These are phyloP conservation scores for Asclepias syriaca DNA, from an alignment of 257 asterid species.

Conservation along the genomic window DNA sequence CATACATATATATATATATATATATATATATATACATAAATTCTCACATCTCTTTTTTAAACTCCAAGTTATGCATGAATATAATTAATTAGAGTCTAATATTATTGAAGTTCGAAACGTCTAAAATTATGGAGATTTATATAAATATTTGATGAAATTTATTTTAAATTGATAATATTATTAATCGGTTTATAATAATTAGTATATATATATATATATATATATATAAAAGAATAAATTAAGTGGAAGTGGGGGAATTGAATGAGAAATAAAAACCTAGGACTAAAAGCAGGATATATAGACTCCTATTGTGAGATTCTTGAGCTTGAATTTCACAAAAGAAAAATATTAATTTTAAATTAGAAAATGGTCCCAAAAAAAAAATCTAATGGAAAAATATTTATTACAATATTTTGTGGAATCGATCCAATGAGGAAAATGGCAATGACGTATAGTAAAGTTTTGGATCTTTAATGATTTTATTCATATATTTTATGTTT, in stretches of 20 bases:
- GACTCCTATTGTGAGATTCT: constrained; percentile 5
- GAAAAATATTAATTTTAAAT: background rate
- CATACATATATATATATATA: too few relatives aligned
- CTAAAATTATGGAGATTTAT: too few relatives aligned
- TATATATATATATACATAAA: too few relatives aligned
- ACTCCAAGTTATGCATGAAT: too few relatives aligned
- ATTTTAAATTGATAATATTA: too few relatives aligned
- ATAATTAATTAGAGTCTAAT: too few relatives aligned
- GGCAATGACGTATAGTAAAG: background rate
- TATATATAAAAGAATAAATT: background rate
- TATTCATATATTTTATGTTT: background rate
- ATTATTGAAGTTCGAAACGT: too few relatives aligned
- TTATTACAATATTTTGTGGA: background rate
- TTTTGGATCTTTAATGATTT: background rate
- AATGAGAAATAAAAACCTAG: background rate
- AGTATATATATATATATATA: background rate
- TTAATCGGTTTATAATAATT: too few relatives aligned
- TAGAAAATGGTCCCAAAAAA: too few relatives aligned
- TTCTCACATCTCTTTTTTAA: too few relatives aligned
- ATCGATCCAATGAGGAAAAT: constrained; percentile 4
- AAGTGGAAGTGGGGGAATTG: constrained; percentile 1
- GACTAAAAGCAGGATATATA: background rate
- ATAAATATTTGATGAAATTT: too few relatives aligned
- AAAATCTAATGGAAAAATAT: background rate
- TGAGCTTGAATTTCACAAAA: constrained; percentile 1